A percentile compares a stretch with the other conserved stretches of the same genome.
Evolutionary conservation across 2,329 filamentous ascomycete species (phyloP).

Genomic region (Didymella keratinophila): DNA sequence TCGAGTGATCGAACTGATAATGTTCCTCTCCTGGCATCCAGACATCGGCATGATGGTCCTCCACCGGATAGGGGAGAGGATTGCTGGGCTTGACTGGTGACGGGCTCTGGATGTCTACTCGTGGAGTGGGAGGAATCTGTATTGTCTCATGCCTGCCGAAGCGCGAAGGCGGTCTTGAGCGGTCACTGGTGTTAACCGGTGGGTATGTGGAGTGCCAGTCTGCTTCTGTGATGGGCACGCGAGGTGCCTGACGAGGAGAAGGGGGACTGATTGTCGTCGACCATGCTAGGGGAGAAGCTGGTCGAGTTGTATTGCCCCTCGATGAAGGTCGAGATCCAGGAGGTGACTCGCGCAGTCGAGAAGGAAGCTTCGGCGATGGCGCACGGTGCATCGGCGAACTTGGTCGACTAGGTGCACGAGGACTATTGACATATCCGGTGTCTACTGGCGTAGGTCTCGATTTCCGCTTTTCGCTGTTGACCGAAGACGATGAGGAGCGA

Average conservation of each 20-base stretch:
- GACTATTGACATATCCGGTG: conserved; percentile 24
- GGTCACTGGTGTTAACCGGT: conserved; percentile 30
- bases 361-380: conserved; percentile 40
- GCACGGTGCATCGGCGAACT: conserved; percentile 38
- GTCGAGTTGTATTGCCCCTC: conserved; percentile 30
- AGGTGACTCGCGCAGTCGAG: conserved; percentile 36
- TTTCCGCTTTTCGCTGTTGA: conserved; percentile 31
- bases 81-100: conserved; percentile 40
- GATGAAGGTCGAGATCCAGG: conserved; percentile 40
- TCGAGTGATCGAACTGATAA: conserved; percentile 50
- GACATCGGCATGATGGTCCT: conserved; percentile 47
- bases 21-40: conserved; percentile 56
- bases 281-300: conserved; percentile 39
- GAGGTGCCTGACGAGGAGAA: conserved; percentile 29
- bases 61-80: conserved; percentile 56
- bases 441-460: conserved; percentile 33
- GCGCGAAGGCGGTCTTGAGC: conserved; percentile 39
- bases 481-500: conserved; percentile 43
- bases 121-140: conserved; percentile 36
- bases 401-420: conserved; percentile 34
- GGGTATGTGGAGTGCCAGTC: conserved; percentile 47
- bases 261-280: conserved; percentile 29
- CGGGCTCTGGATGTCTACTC: conserved; percentile 46
- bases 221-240: conserved; percentile 33
- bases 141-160: conserved; percentile 42